phyloP scores from a whole-genome alignment of 2,329 filamentous ascomycete genomes.

The Aspergillus fischeri region DNA sequence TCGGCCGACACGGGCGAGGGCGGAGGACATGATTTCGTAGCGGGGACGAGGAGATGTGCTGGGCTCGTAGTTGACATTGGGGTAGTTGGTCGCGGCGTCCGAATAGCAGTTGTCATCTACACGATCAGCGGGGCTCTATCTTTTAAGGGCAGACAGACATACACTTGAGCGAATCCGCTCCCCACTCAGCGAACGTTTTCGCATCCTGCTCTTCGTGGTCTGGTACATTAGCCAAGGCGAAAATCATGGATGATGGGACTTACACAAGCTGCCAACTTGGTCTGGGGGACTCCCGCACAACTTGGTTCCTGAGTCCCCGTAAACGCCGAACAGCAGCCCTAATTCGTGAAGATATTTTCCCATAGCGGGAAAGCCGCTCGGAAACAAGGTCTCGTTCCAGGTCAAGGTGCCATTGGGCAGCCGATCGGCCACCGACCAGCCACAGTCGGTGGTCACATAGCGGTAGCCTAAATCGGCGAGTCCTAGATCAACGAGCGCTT shows the following conservation, averaged over 20 bases:
- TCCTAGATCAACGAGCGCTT: slow-evolving; percentile 51
- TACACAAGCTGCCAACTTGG: slow-evolving; percentile 36
- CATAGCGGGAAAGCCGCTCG: slow-evolving; percentile 39
- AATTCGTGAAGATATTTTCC: slow-evolving; percentile 36
- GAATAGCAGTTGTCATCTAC: slow-evolving; percentile 50
- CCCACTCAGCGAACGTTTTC: slow-evolving; percentile 31
- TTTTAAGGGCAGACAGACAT: not conserved
- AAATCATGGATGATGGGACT: slow-evolving; percentile 6
- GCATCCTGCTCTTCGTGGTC: slow-evolving; percentile 44
- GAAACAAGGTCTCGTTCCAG: slow-evolving; percentile 42
- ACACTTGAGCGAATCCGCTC: slow-evolving; percentile 50
- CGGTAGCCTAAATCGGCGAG: slow-evolving; percentile 53
- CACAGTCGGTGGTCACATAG: slow-evolving; percentile 56
- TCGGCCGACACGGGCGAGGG: slow-evolving; percentile 38
- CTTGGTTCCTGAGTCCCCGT: slow-evolving; percentile 41
- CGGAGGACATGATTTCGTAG: slow-evolving; percentile 46
- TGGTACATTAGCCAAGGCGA: slow-evolving; percentile 22
- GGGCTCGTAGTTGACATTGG: slow-evolving; percentile 41
- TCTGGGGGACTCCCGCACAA: slow-evolving; percentile 33
- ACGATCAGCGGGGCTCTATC: not conserved
- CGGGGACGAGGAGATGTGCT: slow-evolving; percentile 40
- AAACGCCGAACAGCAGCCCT: slow-evolving; percentile 44
- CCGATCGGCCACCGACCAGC: slow-evolving; percentile 47
- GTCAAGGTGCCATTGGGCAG: slow-evolving; percentile 37
- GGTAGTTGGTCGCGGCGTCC: slow-evolving; percentile 34